Percentiles rank a stretch among this genome's conserved stretches.
Conservation (phyloP, 495 filamentous ascomycete species). For the Podospora anserina region DNA sequence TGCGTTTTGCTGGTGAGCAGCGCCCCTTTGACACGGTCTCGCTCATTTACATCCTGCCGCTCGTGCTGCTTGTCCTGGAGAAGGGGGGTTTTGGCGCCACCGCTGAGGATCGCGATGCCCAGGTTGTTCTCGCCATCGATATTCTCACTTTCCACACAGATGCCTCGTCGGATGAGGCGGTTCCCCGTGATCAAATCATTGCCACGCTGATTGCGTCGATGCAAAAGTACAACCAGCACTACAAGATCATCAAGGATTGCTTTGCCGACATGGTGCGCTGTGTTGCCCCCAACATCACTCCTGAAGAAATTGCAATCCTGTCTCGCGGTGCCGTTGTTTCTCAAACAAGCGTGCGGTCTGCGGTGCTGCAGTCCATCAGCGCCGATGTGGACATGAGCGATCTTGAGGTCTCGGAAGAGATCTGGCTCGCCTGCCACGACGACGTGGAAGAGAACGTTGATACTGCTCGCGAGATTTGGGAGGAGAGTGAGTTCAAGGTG, state of each 20-base stretch:
- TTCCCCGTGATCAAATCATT: constrained; percentile 74
- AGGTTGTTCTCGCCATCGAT: constrained; percentile 86
- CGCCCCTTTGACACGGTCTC: constrained; percentile 83
- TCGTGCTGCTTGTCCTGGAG: constrained; percentile 70
- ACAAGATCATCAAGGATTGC: constrained; percentile 90
- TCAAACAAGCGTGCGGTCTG: constrained; percentile 74
- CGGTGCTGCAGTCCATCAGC: constrained; percentile 85
- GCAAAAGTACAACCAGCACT: constrained; percentile 87
- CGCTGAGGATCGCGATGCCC: constrained; percentile 77
- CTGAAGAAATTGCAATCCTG: constrained; percentile 66
- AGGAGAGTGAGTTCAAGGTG: constrained; percentile 81
- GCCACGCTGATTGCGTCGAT: constrained; percentile 69
- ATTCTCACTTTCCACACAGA: constrained; percentile 84
- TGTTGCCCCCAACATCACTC: constrained; percentile 69
- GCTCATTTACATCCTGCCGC: constrained; percentile 79
- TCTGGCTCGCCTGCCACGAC: constrained; percentile 91
- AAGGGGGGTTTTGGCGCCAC: constrained; percentile 72
- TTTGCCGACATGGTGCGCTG: constrained; percentile 77
- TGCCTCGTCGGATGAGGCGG: constrained; percentile 61
- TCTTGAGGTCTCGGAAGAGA: constrained; percentile 76
- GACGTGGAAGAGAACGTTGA: constrained; percentile 84
- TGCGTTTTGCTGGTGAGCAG: constrained; percentile 88
- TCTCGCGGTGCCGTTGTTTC: constrained; percentile 71
- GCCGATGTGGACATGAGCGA: constrained; percentile 89
- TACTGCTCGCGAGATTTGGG: constrained; percentile 84